Conservation (phyloP, 2,329 filamentous ascomycete species). For the Xylaria hypoxylon region DNA sequence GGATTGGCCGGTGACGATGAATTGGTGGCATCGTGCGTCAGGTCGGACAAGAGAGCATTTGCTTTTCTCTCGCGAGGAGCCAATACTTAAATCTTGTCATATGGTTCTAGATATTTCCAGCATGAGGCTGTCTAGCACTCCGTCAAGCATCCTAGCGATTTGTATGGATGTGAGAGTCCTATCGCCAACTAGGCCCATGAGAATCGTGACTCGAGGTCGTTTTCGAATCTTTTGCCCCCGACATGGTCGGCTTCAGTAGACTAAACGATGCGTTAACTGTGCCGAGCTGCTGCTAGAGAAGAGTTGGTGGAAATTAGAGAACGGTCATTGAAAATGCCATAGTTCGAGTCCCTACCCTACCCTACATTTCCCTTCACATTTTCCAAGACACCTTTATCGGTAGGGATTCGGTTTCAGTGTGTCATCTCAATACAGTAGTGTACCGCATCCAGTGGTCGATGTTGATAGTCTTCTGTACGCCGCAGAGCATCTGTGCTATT, state of each 20-base stretch:
- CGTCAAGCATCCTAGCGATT: background rate
- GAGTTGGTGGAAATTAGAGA: constrained; percentile 18
- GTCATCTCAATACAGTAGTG: constrained; percentile 8
- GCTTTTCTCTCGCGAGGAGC: constrained; percentile 1
- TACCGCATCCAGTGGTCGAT: background rate
- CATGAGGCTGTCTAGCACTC: constrained; percentile 3
- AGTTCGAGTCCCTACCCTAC: background rate
- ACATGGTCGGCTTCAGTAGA: background rate
- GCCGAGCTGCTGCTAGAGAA: constrained; percentile 11
- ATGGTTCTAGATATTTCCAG: constrained; percentile 11
- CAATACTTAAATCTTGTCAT: constrained; percentile 4
- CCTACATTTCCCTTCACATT: constrained; percentile 1
- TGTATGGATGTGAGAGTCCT: background rate
- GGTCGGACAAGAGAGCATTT: background rate
- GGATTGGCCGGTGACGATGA: constrained; percentile 8
- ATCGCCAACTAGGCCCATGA: background rate
- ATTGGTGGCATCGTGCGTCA: constrained; percentile 3
- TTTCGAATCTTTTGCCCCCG: background rate
- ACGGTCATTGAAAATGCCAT: background rate
- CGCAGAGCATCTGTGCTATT: constrained; percentile 14
- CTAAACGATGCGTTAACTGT: background rate
- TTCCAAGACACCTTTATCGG: background rate
- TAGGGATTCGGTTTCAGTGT: constrained; percentile 5
- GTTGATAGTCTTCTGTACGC: constrained; percentile 12
- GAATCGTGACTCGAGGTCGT: background rate